phyloP scores from a whole-genome alignment of 2,329 filamentous ascomycete genomes.

The Phaeosphaeria sp. region DNA sequence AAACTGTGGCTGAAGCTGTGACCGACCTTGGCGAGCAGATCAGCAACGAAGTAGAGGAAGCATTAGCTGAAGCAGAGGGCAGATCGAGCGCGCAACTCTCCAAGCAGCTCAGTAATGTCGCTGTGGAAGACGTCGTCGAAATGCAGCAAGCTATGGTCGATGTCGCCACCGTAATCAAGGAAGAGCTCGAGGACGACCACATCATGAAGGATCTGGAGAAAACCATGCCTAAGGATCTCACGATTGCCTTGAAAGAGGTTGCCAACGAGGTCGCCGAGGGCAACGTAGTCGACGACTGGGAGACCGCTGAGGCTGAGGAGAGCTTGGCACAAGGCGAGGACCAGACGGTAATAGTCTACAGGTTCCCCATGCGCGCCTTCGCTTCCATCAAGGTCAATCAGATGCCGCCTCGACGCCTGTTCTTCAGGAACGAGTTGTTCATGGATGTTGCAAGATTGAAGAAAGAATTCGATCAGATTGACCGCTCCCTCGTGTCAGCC shows the following conservation, averaged over 20 bases:
- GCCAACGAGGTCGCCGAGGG: constrained; percentile 62
- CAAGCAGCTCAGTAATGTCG: constrained; percentile 45
- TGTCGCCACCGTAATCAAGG: constrained; percentile 51
- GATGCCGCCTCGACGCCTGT: constrained; percentile 62
- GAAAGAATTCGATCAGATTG: constrained; percentile 97
- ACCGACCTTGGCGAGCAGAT: constrained; percentile 68
- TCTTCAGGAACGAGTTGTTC: constrained; percentile 78
- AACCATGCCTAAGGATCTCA: constrained; percentile 58
- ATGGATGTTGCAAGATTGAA: constrained; percentile 94
- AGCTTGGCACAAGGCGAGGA: constrained; percentile 71
- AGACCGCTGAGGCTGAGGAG: constrained; percentile 80
- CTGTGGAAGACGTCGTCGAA: constrained; percentile 59
- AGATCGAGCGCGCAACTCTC: constrained; percentile 53
- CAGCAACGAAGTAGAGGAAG: constrained; percentile 68
- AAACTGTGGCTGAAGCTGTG: constrained; percentile 75
- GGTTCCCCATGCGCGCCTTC: constrained; percentile 96
- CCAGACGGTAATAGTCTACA: constrained; percentile 79
- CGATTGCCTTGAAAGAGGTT: constrained; percentile 64
- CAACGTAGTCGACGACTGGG: constrained; percentile 83
- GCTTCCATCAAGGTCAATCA: constrained; percentile 79
- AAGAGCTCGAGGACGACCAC: constrained; percentile 61
- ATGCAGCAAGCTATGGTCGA: constrained; percentile 62
- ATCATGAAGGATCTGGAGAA: constrained; percentile 63
- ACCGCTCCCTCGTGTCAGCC: constrained; percentile 89
- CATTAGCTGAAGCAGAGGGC: constrained; percentile 59